Percentiles rank a stretch among this genome's conserved stretches.
phyloP scores from a whole-genome alignment of 768 basidiomycete genomes.

The Termitomyces sp. region DNA sequence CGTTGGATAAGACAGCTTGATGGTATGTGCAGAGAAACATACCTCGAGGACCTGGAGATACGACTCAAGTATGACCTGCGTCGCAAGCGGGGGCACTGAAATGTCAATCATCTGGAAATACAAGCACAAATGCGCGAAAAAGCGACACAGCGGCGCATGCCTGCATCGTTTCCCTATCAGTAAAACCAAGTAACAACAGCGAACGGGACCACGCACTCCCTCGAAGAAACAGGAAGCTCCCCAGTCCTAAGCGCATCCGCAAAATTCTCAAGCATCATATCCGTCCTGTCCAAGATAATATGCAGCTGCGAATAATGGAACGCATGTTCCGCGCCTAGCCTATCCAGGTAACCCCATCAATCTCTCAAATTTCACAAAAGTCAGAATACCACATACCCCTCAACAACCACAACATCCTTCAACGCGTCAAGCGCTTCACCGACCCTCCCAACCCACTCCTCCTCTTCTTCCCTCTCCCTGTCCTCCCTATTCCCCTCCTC shows the following conservation, averaged over 20 bases:
- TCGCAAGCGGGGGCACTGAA: constrained; percentile 66
- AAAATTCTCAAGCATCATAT: constrained; percentile 65
- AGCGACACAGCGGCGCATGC: constrained; percentile 73
- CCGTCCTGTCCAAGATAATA: constrained; percentile 71
- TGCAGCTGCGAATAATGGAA: constrained; percentile 82
- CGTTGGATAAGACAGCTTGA: no score
- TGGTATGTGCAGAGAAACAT: no score
- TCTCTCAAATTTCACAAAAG: constrained; percentile 28
- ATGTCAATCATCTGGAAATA: constrained; percentile 82
- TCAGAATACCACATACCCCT: constrained; percentile 43
- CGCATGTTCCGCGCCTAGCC: constrained; percentile 59
- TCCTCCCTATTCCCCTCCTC: no score
- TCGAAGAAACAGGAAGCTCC: constrained; percentile 40
- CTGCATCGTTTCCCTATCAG: constrained; percentile 26
- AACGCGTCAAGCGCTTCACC: constrained; percentile 52
- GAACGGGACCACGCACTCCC: constrained; percentile 44
- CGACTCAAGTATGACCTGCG: constrained; percentile 80
- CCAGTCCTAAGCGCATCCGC: constrained; percentile 54
- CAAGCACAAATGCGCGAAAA: constrained; percentile 92
- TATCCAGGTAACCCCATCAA: not conserved
- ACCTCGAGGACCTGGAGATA: constrained; percentile 90
- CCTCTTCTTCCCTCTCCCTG: constrained; percentile 31
- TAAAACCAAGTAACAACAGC: not conserved
- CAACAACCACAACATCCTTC: constrained; percentile 52
- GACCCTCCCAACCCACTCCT: constrained; percentile 62